These are phyloP conservation scores for Blastobotrys capitulatus DNA, from an alignment of 1,139 yeast species.

Conservation along the genomic window DNA sequence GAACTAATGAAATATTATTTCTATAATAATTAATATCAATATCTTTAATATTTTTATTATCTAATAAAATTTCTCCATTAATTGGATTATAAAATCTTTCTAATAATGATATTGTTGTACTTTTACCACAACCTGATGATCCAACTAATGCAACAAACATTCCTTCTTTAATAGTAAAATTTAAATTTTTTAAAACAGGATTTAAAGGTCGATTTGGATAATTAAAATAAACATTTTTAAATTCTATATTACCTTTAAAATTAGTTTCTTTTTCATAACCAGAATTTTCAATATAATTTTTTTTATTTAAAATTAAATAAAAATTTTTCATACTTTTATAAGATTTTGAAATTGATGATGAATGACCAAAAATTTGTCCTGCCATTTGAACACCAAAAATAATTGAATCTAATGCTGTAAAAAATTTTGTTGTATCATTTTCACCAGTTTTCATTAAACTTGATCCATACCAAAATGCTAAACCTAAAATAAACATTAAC, in stretches of 20 bases:
- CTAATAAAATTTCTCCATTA: constrained; percentile 59
- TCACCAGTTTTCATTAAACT: constrained; percentile 27
- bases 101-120: constrained; percentile 80
- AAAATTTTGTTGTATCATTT: constrained; percentile 30
- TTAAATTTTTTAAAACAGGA: constrained; percentile 61
- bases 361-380: constrained; percentile 82
- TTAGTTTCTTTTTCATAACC: constrained; percentile 31
- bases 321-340: constrained; percentile 65
- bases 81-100: constrained; percentile 75
- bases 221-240: constrained; percentile 60
- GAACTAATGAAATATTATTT: constrained; percentile 70
- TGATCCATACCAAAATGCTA: constrained; percentile 38
- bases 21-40: constrained; percentile 69
- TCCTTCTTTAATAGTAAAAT: constrained; percentile 65
- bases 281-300: constrained; percentile 51
- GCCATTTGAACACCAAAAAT: constrained; percentile 83
- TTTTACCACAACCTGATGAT: constrained; percentile 92
- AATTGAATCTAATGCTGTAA: constrained; percentile 42
- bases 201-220: constrained; percentile 82
- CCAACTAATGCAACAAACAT: constrained; percentile 93
- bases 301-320: constrained; percentile 64
- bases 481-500: constrained; percentile 35
- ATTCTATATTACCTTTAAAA: constrained; percentile 54
- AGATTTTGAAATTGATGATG: constrained; percentile 56
- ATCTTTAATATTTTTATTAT: constrained; percentile 57